These are phyloP conservation scores for Neonectria magnoliae DNA, from an alignment of 2,329 filamentous ascomycete species.

Conservation along the genomic window DNA sequence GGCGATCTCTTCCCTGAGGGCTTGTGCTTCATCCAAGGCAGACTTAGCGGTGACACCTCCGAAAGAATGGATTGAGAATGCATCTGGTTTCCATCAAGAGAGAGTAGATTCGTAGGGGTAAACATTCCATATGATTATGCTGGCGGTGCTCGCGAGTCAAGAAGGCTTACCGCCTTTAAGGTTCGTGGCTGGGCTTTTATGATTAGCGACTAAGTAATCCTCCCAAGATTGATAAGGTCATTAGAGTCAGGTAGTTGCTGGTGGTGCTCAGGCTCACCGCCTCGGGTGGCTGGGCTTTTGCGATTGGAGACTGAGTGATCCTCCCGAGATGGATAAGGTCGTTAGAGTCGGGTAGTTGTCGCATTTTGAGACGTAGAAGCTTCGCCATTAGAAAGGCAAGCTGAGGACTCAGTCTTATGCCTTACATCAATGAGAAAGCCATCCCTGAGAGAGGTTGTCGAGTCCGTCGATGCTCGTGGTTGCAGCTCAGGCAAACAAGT, in stretches of 20 bases:
- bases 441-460: not conserved
- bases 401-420: not conserved
- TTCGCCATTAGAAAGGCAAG: not conserved
- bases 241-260: too few species aligned
- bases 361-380: not conserved
- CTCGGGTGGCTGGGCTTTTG: not conserved
- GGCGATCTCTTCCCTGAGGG: too few species aligned
- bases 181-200: not conserved
- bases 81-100: not conserved
- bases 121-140: constrained; percentile 17
- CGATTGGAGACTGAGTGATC: not conserved
- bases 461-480: not conserved
- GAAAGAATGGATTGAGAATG: not conserved
- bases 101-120: not conserved
- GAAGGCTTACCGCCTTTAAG: not conserved
- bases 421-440: not conserved
- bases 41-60: not conserved
- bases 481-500: not conserved
- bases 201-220: not conserved
- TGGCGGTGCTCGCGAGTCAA: constrained; percentile 21
- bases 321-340: not conserved
- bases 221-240: not conserved
- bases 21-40: too few species aligned
- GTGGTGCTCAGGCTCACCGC: constrained; percentile 13
- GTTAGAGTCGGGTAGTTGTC: not conserved